These are phyloP conservation scores for Globisporangium abappressorium DNA, from an alignment of 352 stramenopile species.

Conservation along the genomic window DNA sequence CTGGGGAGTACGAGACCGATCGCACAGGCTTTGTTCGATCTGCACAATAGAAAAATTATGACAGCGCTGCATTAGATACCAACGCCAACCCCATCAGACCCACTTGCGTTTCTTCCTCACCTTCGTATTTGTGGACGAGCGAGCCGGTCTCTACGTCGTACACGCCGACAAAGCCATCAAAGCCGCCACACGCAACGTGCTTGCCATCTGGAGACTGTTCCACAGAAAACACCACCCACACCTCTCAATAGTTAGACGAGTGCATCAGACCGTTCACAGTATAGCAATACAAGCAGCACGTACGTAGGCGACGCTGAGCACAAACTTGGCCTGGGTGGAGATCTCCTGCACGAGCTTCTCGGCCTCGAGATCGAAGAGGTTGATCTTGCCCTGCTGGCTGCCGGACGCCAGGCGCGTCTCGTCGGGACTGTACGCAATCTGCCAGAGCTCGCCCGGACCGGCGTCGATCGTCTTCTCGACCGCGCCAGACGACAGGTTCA, in stretches of 20 bases:
- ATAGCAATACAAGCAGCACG: slow-evolving; percentile 19
- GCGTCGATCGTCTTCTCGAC: slow-evolving; percentile 86
- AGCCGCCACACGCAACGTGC: slow-evolving; percentile 75
- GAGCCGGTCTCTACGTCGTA: slow-evolving; percentile 79
- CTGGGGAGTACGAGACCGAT: slow-evolving; percentile 77
- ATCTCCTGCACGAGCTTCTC: slow-evolving; percentile 82
- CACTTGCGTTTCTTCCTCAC: slow-evolving; percentile 19
- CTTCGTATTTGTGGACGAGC: slow-evolving; percentile 86
- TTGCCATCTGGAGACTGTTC: slow-evolving; percentile 76
- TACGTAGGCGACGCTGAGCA: slow-evolving; percentile 77
- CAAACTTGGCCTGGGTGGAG: slow-evolving; percentile 65
- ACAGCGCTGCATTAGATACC: neutral
- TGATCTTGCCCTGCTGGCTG: slow-evolving; percentile 86
- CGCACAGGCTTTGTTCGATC: slow-evolving; percentile 87
- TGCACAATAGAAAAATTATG: slow-evolving; percentile 25
- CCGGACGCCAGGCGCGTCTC: slow-evolving; percentile 79
- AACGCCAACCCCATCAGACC: no score
- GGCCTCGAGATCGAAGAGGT: slow-evolving; percentile 77
- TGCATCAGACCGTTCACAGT: neutral
- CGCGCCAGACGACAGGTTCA: slow-evolving; percentile 65
- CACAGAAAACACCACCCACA: neutral
- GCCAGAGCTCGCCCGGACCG: slow-evolving; percentile 85
- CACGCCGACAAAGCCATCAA: slow-evolving; percentile 83
- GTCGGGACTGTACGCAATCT: slow-evolving; percentile 80
- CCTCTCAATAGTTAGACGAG: neutral